Evolutionary conservation across 805 yeast species (phyloP).

Genomic region (Vanderwaltozyma polyspora): DNA sequence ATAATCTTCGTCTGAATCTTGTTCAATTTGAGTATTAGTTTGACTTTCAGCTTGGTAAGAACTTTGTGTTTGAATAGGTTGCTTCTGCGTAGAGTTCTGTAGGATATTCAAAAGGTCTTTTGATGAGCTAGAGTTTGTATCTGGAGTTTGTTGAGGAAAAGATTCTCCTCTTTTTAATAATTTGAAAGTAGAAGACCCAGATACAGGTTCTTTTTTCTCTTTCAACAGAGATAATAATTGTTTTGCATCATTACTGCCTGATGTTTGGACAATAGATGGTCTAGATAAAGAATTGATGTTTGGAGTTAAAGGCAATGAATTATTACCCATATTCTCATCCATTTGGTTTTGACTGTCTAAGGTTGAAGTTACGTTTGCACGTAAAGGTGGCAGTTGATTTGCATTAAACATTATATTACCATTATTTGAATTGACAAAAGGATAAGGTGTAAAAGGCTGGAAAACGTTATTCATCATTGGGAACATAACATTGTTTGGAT

Average conservation of each 20-base stretch:
- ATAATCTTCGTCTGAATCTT: no score
- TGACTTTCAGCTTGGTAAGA: background rate
- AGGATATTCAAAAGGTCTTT: conserved; percentile 10
- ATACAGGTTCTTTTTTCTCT: conserved; percentile 6
- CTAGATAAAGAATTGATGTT: conserved; percentile 31
- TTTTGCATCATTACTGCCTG: conserved; percentile 6
- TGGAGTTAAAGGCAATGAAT: conserved; percentile 25
- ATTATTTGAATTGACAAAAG: conserved; percentile 12
- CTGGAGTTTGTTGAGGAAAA: conserved; percentile 1
- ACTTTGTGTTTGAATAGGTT: background rate
- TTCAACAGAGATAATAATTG: conserved; percentile 32
- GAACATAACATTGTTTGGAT: background rate
- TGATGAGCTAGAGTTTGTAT: conserved; percentile 5
- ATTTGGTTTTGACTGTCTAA: conserved; percentile 1
- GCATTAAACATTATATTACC: conserved; percentile 9
- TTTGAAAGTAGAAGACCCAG: background rate
- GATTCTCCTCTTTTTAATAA: conserved; percentile 1
- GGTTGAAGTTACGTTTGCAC: conserved; percentile 2
- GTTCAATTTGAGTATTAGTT: no score
- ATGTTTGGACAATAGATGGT: conserved; percentile 25
- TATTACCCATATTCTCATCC: background rate
- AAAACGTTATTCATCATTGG: conserved; percentile 7
- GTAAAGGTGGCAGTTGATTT: conserved; percentile 5
- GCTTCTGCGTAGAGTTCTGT: conserved; percentile 1
- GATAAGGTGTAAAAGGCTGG: conserved; percentile 28